phyloP scores from a whole-genome alignment of 345 rosid genomes.

The Acer negundo region DNA sequence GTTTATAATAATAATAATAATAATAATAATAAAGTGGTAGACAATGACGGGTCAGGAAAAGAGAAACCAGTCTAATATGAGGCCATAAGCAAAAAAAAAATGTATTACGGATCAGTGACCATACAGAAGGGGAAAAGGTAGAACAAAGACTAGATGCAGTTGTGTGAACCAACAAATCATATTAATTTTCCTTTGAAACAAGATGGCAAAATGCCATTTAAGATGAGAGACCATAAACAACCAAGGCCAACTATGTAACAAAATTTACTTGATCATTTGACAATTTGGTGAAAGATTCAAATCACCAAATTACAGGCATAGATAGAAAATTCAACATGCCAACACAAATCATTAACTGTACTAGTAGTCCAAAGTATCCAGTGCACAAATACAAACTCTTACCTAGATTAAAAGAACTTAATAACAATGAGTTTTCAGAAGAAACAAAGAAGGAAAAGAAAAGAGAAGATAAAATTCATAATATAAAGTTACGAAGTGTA shows the following conservation, averaged over 20 bases:
- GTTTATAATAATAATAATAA: not conserved
- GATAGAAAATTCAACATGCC: not conserved
- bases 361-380: not conserved
- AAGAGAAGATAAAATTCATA: not conserved
- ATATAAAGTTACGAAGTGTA: not conserved
- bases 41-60: not conserved
- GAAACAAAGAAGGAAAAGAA: too few relatives aligned
- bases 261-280: not conserved
- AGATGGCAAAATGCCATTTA: not conserved
- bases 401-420: not conserved
- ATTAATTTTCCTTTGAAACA: not conserved
- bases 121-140: not conserved
- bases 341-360: not conserved
- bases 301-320: not conserved
- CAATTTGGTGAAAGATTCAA: not conserved
- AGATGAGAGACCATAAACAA: not conserved
- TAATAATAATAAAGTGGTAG: not conserved
- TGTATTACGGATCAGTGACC: not conserved
- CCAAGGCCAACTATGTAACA: not conserved
- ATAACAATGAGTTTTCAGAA: not conserved
- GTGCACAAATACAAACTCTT: too few relatives aligned
- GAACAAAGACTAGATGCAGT: not conserved
- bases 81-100: not conserved
- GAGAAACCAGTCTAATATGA: not conserved
- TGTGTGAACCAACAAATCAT: not conserved